phyloP scores from a whole-genome alignment of 805 yeast species.

The Debaryomyces maramus region DNA sequence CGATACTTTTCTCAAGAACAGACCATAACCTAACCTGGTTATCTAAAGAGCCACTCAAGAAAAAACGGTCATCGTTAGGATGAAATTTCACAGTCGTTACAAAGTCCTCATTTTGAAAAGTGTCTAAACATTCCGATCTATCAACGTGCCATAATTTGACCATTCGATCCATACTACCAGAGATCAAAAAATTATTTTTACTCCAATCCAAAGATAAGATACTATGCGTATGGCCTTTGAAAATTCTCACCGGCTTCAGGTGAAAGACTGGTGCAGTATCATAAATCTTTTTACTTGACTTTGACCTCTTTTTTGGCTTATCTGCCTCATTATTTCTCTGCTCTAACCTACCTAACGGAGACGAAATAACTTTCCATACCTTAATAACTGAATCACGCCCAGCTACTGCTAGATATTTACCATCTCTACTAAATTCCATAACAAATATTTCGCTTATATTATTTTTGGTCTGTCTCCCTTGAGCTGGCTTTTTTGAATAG shows the following conservation, averaged over 20 bases:
- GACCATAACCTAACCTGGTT: slow-evolving; percentile 80
- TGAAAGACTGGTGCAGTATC: slow-evolving; percentile 78
- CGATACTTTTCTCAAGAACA: slow-evolving; percentile 67
- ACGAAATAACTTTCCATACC: slow-evolving; percentile 78
- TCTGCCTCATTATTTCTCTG: slow-evolving; percentile 20
- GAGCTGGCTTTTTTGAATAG: slow-evolving; percentile 1
- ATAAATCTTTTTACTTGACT: slow-evolving; percentile 16
- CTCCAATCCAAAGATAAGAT: slow-evolving; percentile 86
- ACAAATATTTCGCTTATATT: slow-evolving; percentile 61
- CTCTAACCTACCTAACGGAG: slow-evolving; percentile 66
- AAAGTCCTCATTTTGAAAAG: slow-evolving; percentile 74
- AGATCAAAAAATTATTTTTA: slow-evolving; percentile 72
- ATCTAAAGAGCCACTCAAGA: slow-evolving; percentile 79
- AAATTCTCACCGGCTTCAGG: slow-evolving; percentile 58
- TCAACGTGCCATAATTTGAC: slow-evolving; percentile 85
- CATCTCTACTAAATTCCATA: slow-evolving; percentile 73
- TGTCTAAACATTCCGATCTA: slow-evolving; percentile 57
- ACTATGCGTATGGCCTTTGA: slow-evolving; percentile 67
- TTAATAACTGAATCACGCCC: slow-evolving; percentile 70
- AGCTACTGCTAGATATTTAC: slow-evolving; percentile 80
- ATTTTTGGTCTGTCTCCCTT: background rate
- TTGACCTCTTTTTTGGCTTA: slow-evolving; percentile 8
- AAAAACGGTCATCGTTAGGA: slow-evolving; percentile 84
- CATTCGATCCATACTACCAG: slow-evolving; percentile 84
- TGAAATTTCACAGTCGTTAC: slow-evolving; percentile 81